A percentile compares a stretch with the other conserved stretches of the same genome.
Evolutionary conservation across 2,329 filamentous ascomycete species (phyloP).

Genomic region (Paraphaeosphaeria sporulosa): DNA sequence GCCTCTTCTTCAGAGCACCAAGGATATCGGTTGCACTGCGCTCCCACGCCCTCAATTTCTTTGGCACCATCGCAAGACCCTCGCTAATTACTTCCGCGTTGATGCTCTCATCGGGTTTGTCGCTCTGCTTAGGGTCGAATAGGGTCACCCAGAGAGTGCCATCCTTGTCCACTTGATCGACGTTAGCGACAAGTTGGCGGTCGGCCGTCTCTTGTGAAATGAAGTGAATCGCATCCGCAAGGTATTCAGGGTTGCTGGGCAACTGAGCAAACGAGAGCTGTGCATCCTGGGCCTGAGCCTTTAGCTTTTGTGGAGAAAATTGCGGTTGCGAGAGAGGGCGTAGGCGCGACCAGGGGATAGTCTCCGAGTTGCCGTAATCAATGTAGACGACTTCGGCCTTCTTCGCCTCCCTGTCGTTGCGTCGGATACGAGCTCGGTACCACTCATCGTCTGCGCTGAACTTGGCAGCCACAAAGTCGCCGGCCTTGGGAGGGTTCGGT

Average conservation of each 20-base stretch:
- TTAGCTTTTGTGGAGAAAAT: constrained; percentile 83
- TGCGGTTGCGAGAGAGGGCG: constrained; percentile 80
- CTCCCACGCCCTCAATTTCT: constrained; percentile 93
- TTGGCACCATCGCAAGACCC: constrained; percentile 88
- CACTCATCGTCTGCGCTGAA: constrained; percentile 90
- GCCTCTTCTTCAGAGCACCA: constrained; percentile 73
- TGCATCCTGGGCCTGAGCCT: constrained; percentile 86
- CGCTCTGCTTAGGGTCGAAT: constrained; percentile 74
- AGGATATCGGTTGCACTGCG: constrained; percentile 75
- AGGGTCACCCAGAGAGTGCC: constrained; percentile 86
- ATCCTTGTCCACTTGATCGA: constrained; percentile 85
- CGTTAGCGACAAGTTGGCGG: constrained; percentile 84
- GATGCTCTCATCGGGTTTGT: constrained; percentile 76
- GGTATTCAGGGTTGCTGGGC: constrained; percentile 81
- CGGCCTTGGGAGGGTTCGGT: constrained; percentile 80
- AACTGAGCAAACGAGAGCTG: constrained; percentile 89
- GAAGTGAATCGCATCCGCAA: constrained; percentile 78
- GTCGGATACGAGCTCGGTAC: constrained; percentile 90
- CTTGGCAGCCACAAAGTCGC: constrained; percentile 88
- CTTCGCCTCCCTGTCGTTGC: constrained; percentile 89
- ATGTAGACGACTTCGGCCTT: constrained; percentile 91
- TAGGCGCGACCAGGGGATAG: constrained; percentile 82
- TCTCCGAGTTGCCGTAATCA: constrained; percentile 95
- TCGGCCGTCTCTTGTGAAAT: constrained; percentile 77
- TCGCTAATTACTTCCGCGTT: constrained; percentile 87